A percentile compares a stretch with the other conserved stretches of the same genome.
These are phyloP conservation scores for Phialophora macrospora DNA, from an alignment of 2,329 filamentous ascomycete species.

Conservation along the genomic window DNA sequence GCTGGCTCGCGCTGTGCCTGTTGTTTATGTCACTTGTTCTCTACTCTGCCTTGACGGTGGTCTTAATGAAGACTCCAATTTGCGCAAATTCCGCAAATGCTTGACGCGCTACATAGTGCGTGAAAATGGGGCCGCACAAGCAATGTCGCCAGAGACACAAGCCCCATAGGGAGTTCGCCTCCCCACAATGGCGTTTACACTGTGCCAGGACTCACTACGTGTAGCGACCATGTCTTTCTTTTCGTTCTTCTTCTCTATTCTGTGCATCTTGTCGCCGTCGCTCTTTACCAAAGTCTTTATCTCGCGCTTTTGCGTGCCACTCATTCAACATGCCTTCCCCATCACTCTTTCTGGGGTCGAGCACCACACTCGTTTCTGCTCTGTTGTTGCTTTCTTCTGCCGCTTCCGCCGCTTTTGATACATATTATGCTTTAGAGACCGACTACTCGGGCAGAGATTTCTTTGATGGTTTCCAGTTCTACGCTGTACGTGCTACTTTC, in stretches of 20 bases:
- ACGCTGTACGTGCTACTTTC: slow-evolving; percentile 39
- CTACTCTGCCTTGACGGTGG: slow-evolving; percentile 4
- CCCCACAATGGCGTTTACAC: slow-evolving; percentile 12
- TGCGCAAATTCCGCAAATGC: slow-evolving; percentile 9
- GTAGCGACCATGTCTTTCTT: slow-evolving; percentile 15
- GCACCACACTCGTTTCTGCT: slow-evolving; percentile 40
- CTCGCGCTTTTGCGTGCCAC: slow-evolving; percentile 27
- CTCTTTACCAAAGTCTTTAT: slow-evolving; percentile 14
- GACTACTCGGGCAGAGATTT: slow-evolving; percentile 54
- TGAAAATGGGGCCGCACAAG: slow-evolving; percentile 7
- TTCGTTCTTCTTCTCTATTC: slow-evolving; percentile 17
- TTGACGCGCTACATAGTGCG: background rate
- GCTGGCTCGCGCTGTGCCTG: background rate
- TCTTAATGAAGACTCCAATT: background rate
- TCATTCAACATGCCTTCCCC: slow-evolving; percentile 39
- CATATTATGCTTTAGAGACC: slow-evolving; percentile 43
- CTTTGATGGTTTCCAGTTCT: slow-evolving; percentile 57
- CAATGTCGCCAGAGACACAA: slow-evolving; percentile 10
- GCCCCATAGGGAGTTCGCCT: background rate
- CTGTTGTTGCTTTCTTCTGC: slow-evolving; percentile 36
- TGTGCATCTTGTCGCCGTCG: slow-evolving; percentile 23
- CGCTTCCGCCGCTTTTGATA: slow-evolving; percentile 25
- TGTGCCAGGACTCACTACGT: slow-evolving; percentile 1
- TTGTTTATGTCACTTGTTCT: slow-evolving; percentile 8
- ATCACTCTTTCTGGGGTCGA: slow-evolving; percentile 41